A percentile compares a stretch with the other conserved stretches of the same genome.
These are phyloP conservation scores for Poteriospumella lacustris DNA, from an alignment of 108 stramenopile species.

Conservation along the genomic window DNA sequence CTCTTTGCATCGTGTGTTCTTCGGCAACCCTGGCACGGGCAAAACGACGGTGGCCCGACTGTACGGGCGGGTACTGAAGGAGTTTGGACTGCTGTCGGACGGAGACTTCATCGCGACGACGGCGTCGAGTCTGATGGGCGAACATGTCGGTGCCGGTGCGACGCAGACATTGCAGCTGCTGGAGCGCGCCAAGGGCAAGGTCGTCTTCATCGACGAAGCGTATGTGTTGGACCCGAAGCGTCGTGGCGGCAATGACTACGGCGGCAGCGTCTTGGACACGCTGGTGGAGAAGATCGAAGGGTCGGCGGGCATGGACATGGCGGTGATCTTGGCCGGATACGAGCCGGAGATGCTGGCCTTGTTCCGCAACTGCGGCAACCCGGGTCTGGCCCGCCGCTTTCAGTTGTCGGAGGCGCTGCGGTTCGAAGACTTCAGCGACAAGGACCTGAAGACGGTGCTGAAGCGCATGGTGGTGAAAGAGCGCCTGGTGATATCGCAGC, in stretches of 20 bases:
- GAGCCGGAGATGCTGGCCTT: conserved; percentile 60
- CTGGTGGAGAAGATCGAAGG: conserved; percentile 36
- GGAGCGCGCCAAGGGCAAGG: not conserved
- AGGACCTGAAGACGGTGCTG: conserved; percentile 55
- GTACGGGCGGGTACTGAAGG: not conserved
- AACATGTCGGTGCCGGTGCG: not conserved
- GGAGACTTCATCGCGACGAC: not conserved
- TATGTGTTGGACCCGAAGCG: not conserved
- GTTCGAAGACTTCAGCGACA: conserved; percentile 66
- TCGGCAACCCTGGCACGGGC: conserved; percentile 23
- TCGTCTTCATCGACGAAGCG: conserved; percentile 21
- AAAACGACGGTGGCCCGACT: conserved; percentile 13
- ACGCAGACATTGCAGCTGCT: not conserved
- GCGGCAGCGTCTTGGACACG: not conserved
- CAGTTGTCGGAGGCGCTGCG: conserved; percentile 54
- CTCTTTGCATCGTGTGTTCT: not conserved
- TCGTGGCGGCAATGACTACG: conserved; percentile 3
- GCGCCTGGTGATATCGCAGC: conserved; percentile 23
- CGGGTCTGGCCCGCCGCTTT: conserved; percentile 64
- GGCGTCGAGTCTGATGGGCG: not conserved
- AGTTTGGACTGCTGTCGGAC: not conserved
- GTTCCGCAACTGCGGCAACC: conserved; percentile 53
- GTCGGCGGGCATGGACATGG: not conserved
- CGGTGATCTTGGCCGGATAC: conserved; percentile 65
- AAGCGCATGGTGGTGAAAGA: conserved; percentile 49